These are phyloP conservation scores for Fraxinus dipetala DNA, from an alignment of 305 asterid genomes.

Conservation along the genomic window DNA sequence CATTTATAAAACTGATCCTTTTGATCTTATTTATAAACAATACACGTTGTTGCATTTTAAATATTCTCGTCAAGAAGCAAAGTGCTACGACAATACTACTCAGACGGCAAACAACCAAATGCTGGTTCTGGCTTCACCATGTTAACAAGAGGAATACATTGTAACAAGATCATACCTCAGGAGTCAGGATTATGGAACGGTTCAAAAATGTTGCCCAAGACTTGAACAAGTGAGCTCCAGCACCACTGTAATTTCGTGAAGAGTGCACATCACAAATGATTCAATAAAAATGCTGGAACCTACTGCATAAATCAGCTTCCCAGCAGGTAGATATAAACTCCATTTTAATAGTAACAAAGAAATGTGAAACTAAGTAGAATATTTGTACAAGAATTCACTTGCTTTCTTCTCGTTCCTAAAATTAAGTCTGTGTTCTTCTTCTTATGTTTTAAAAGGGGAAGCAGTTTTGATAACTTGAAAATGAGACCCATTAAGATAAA, in stretches of 20 bases:
- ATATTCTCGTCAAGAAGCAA: neutral
- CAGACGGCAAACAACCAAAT: neutral
- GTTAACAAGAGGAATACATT: neutral
- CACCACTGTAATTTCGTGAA: constrained; percentile 61
- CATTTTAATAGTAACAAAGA: neutral
- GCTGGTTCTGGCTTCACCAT: neutral
- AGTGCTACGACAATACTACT: neutral
- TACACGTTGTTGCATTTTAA: neutral
- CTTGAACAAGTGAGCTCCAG: constrained; percentile 98
- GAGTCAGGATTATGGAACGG: constrained; percentile 90
- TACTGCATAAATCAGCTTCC: neutral
- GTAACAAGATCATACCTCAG: constrained; percentile 57
- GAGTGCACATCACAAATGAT: constrained; percentile 21
- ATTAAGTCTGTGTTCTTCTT: neutral
- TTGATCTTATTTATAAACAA: too few species aligned
- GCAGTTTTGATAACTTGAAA: constrained; percentile 3
- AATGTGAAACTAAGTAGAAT: constrained; percentile 6
- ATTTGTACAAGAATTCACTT: neutral
- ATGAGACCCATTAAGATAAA: neutral
- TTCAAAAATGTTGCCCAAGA: constrained; percentile 85
- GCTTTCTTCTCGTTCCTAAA: neutral
- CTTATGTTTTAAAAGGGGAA: neutral
- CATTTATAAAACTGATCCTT: too few species aligned
- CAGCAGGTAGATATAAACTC: neutral
- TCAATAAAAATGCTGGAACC: constrained; percentile 16